Evolutionary conservation across 225 moss, liverwort and hornwort genomes (phyloP).

Genomic region (Rhytidiadelphus loreus): DNA sequence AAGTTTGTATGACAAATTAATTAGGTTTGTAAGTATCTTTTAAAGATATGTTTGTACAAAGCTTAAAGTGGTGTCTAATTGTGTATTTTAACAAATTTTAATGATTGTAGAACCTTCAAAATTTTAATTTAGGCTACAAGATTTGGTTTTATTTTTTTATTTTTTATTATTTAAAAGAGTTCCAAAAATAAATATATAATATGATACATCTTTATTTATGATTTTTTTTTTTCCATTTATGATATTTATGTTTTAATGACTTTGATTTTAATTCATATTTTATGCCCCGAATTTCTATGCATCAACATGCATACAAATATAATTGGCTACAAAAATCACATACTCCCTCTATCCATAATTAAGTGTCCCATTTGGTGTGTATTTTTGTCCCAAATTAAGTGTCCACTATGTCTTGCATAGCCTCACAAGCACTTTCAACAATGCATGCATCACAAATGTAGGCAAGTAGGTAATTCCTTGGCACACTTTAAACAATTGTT

Average conservation of each 20-base stretch:
- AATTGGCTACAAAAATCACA: no score
- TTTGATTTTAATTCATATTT: neutral
- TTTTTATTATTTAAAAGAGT: neutral
- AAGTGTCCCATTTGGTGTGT: neutral
- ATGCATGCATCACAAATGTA: accelerated
- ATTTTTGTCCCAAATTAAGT: neutral
- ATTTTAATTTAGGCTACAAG: no score
- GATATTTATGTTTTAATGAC: neutral
- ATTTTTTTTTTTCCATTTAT: neutral
- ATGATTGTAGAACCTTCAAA: neutral
- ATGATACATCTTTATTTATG: no score
- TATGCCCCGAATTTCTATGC: accelerated
- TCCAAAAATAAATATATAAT: neutral
- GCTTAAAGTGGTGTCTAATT: neutral
- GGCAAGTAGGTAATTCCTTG: no score
- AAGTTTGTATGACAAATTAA: neutral
- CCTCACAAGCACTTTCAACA: accelerated
- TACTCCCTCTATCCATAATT: accelerated
- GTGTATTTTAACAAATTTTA: no score
- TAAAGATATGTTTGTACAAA: no score
- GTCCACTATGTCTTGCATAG: neutral
- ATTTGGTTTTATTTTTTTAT: neutral
- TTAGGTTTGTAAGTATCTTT: neutral
- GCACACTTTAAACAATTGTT: neutral
- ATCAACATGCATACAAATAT: neutral